Evolutionary conservation across 2,329 filamentous ascomycete genomes (phyloP).

Genomic region (Phoma sp.): DNA sequence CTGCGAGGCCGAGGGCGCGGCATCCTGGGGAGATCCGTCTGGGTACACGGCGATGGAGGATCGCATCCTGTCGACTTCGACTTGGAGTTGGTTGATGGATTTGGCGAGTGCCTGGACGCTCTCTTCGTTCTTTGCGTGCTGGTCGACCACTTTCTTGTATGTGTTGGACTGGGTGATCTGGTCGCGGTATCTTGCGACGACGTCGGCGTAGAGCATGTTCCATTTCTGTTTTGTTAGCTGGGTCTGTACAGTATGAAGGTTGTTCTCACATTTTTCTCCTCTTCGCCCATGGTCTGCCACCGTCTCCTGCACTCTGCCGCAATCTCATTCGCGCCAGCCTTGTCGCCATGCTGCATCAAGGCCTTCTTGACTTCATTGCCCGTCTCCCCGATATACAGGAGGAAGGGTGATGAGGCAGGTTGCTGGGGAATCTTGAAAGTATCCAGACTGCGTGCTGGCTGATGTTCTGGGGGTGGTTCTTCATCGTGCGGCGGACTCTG

Average conservation of each 20-base stretch:
- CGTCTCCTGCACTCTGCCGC: slow-evolving; percentile 50
- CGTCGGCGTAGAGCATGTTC: slow-evolving; percentile 51
- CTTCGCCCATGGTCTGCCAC: slow-evolving; percentile 50
- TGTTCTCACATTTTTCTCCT: slow-evolving; percentile 48
- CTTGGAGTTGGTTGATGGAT: slow-evolving; percentile 51
- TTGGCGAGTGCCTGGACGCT: slow-evolving; percentile 50
- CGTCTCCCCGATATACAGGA: slow-evolving; percentile 51
- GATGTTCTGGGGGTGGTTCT: slow-evolving; percentile 8
- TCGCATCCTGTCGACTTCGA: slow-evolving; percentile 50
- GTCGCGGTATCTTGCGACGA: slow-evolving; percentile 50
- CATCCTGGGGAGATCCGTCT: slow-evolving; percentile 26
- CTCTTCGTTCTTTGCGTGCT: slow-evolving; percentile 49
- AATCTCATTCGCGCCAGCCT: slow-evolving; percentile 51
- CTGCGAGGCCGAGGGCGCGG: slow-evolving; percentile 28
- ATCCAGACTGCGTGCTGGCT: slow-evolving; percentile 37
- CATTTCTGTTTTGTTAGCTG: slow-evolving; percentile 47
- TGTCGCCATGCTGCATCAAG: slow-evolving; percentile 45
- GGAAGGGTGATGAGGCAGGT: slow-evolving; percentile 50
- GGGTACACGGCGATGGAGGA: slow-evolving; percentile 40
- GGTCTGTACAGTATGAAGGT: not conserved
- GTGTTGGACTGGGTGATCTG: slow-evolving; percentile 47
- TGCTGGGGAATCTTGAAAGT: slow-evolving; percentile 48
- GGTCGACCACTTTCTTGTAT: slow-evolving; percentile 47
- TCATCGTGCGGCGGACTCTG: slow-evolving; percentile 17
- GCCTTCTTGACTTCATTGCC: slow-evolving; percentile 50